Evolutionary conservation across 306 rosid genomes (phyloP), one percentile per base, ranked within the genome.

Genomic region (Prunus davidiana): DNA sequence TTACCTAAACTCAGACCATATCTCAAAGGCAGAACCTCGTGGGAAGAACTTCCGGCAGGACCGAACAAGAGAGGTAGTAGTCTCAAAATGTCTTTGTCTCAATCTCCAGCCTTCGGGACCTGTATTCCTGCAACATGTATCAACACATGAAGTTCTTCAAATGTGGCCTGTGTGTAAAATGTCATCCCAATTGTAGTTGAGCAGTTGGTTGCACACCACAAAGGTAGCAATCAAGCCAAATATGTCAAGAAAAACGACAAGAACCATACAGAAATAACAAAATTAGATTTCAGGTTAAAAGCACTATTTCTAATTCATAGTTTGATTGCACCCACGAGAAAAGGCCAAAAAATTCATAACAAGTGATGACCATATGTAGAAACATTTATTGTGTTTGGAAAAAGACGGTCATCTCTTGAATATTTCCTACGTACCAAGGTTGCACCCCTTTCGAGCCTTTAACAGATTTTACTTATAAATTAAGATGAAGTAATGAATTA

Each of bases 31-130:
- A 87, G 99, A 91, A 80, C 93, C 98, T 50, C 83, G 80, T 19
- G 91, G 97, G 88, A 90, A 95, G 79, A 95, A 95, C 88, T 94
- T 91, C 68, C 99, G 90, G 79, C 99, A 92, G 66, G 97, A 92
- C 73, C 92, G 91, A 76, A 92, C 99, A 87, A 95, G 99, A 76
- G 97, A 90, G 68, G 97, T 95, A 69, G 89, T 92, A 47, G 93
- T 72, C 86, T 82, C 99, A 74, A 92, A 95, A 85, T 95, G 99
- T 0, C 96, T 87, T 57, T 95, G 99, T 76, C 92, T 90, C 76
- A 95, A 69, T 83, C 97, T 92, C 99, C 99, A 95, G 15, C 99
- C 99, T 84, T 95, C 99, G 49, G 99, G 99, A 65, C 99, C 99
- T 63, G 99, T 89, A 86, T 79, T 92, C 88, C 99, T 95, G 85